Base-by-base conservation (phyloP, 2,329 filamentous ascomycete genomes). In the Pseudocercospora fuligena region DNA sequence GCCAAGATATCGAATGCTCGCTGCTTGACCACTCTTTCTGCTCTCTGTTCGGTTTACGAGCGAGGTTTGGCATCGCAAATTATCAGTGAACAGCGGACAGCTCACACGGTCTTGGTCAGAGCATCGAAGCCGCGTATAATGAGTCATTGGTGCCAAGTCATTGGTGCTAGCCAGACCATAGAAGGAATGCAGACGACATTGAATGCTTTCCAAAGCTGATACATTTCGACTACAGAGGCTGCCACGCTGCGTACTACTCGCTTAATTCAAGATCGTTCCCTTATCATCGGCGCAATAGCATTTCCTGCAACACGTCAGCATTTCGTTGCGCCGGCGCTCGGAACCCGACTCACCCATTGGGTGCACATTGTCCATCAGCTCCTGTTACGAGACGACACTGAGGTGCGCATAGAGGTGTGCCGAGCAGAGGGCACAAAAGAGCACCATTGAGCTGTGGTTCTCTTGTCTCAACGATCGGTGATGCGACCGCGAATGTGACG, bases 281-380 rank as follows among this genome's bases (percentile, higher is more conserved):
- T 47, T 19, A 9, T 65, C 67, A 21, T 67, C 67, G 4, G 64
- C 60, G 40, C 64, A 68, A 31, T 61, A 68, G 29, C 66, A 68
- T 66, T 66, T 68, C 5, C 63, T 68, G 57, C 9, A 11, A 54
- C 14, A 12, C 31, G 19, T 64, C 14, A 53, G 27, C 65, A 25
- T 31, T 40, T 51, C 5, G 29, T 36, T 14, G 33, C 33, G 12
- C 27, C 6, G 46, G 12, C 29, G n/a, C 4, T 14, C 43, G 16
- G 23, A n/a, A 21, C 25, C 33, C 12, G 9, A 53, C 66, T 23
- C 51, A 68, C 66, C 62, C 27, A 21, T 64, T 64, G 1, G 66
- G 66, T n/a, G 66, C 64, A 40, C 66, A 68, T 40, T 68, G 66
- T 33, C 66, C 66, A 36, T 31, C 31, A n/a, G 66, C 46, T 25